A percentile compares a stretch with the other conserved stretches of the same genome.
Conservation (phyloP, 164 flowering plant species). For the Platanus orientalis region DNA sequence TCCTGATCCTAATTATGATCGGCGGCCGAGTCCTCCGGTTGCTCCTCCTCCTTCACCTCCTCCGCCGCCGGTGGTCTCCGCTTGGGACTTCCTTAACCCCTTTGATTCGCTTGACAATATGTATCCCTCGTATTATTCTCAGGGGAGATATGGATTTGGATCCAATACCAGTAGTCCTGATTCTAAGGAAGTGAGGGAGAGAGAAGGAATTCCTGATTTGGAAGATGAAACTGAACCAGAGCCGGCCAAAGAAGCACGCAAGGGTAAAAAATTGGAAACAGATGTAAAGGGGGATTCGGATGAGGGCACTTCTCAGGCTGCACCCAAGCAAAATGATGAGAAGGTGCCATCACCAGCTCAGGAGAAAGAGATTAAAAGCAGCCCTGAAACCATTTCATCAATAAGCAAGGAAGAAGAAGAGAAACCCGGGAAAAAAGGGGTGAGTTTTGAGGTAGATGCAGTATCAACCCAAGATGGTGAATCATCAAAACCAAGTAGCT, state of each 20-base stretch:
- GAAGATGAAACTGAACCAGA: constrained; percentile 81
- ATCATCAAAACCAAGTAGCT: constrained; percentile 45
- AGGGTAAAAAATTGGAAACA: constrained; percentile 26
- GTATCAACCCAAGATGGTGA: constrained; percentile 28
- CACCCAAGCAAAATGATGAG: not conserved
- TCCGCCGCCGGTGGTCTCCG: constrained; percentile 58
- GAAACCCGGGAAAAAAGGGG: not conserved
- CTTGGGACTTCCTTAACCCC: constrained; percentile 80
- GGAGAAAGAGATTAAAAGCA: not conserved
- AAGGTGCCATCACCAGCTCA: not conserved
- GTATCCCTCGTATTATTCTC: constrained; percentile 30
- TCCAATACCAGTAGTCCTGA: constrained; percentile 75
- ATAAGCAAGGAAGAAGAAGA: not conserved
- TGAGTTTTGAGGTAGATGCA: not conserved
- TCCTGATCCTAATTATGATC: constrained; percentile 10
- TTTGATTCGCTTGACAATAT: constrained; percentile 41
- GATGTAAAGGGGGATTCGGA: constrained; percentile 17
- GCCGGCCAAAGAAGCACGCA: constrained; percentile 24
- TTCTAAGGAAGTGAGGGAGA: constrained; percentile 78
- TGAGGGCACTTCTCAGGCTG: constrained; percentile 20
- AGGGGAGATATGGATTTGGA: constrained; percentile 33
- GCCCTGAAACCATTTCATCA: not conserved
- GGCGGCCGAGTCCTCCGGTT: constrained; percentile 15
- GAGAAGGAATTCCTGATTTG: constrained; percentile 96
- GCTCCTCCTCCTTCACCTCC: constrained; percentile 55